Evolutionary conservation across 2,329 filamentous ascomycete genomes (phyloP).

Genomic region (Aspergillus piperis): DNA sequence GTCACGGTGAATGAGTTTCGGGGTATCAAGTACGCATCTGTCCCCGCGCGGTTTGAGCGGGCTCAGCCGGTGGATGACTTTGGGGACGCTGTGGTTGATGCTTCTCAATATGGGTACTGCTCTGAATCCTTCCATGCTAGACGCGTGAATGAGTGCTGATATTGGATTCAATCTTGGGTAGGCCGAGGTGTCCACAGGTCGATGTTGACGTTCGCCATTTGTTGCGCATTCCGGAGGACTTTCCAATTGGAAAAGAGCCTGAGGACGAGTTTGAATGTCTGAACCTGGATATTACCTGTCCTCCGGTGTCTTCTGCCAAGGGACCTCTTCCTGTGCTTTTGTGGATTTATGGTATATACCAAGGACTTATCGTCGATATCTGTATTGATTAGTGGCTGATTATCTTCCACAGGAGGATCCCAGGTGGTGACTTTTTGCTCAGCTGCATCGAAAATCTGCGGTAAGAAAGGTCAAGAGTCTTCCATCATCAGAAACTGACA

Average conservation of each 20-base stretch:
- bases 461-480: constrained; percentile 24
- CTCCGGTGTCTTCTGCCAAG: neutral
- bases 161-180: constrained; percentile 19
- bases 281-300: constrained; percentile 46
- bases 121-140: too few relatives aligned
- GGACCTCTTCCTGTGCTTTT: constrained; percentile 43
- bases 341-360: constrained; percentile 47
- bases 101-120: constrained; percentile 36
- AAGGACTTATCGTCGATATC: too few relatives aligned
- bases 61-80: constrained; percentile 27
- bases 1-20: constrained; percentile 29
- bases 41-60: constrained; percentile 35
- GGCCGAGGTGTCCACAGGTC: constrained; percentile 47
- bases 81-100: constrained; percentile 33
- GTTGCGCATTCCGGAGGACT: constrained; percentile 45
- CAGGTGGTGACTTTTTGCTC: constrained; percentile 50
- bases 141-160: neutral
- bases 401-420: constrained; percentile 37
- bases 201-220: constrained; percentile 46
- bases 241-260: constrained; percentile 28
- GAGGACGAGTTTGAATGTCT: constrained; percentile 50
- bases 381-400: too few relatives aligned
- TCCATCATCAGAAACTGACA: neutral
- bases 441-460: constrained; percentile 45
- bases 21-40: constrained; percentile 35